phyloP scores from a whole-genome alignment of 116 monocot genomes.

The Papilionanthe hybrid region DNA sequence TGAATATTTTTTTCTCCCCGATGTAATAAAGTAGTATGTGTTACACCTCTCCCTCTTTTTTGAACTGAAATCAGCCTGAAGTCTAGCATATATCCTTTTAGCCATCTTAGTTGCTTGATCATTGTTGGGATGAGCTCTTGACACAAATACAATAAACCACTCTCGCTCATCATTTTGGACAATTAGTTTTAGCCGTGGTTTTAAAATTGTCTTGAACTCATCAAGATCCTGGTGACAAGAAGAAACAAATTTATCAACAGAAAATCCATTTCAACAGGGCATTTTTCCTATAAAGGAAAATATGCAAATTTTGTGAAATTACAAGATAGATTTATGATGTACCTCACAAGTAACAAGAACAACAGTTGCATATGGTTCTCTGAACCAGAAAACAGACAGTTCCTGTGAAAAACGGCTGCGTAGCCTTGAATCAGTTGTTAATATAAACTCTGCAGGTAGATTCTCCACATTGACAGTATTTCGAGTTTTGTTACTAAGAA shows the following conservation, averaged over 20 bases:
- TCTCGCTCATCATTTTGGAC: slow-evolving; percentile 99
- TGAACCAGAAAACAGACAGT: slow-evolving; percentile 85
- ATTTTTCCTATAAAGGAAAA: neutral
- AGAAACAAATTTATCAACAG: neutral
- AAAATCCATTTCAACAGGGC: neutral
- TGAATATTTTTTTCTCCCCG: neutral
- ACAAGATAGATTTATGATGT: slow-evolving; percentile 5
- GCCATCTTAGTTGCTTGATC: slow-evolving; percentile 85
- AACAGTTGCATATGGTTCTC: slow-evolving; percentile 95
- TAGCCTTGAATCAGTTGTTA: slow-evolving; percentile 87
- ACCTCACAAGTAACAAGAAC: slow-evolving; percentile 99
- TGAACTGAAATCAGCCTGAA: slow-evolving; percentile 95
- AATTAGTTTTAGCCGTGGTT: slow-evolving; percentile 86
- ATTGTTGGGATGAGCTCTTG: slow-evolving; percentile 81
- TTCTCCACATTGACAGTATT: slow-evolving; percentile 76
- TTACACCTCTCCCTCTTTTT: slow-evolving; percentile 91
- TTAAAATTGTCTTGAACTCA: slow-evolving; percentile 96
- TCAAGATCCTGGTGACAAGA: slow-evolving; percentile 71
- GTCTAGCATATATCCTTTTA: slow-evolving; percentile 81
- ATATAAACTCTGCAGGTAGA: slow-evolving; percentile 77
- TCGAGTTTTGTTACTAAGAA: slow-evolving; percentile 80
- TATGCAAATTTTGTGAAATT: neutral
- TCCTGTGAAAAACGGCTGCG: slow-evolving; percentile 98
- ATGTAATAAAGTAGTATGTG: neutral
- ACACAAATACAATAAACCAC: slow-evolving; percentile 97